phyloP scores from a whole-genome alignment of 83 land plant species.

The Larix sibirica region DNA sequence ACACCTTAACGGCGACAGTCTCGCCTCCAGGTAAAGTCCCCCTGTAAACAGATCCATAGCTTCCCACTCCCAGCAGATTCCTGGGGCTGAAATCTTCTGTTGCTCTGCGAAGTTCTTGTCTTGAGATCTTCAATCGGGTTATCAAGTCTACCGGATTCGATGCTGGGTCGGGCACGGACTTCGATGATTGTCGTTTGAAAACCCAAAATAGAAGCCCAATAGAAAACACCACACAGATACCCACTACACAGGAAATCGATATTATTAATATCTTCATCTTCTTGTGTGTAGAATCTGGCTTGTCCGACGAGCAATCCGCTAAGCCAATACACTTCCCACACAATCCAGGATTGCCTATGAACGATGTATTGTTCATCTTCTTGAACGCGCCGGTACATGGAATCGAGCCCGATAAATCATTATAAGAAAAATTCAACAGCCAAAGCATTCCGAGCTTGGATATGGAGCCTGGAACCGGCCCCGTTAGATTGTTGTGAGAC shows the following conservation, averaged over 20 bases:
- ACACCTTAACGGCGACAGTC: conserved; percentile 27
- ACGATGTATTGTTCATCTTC: neutral
- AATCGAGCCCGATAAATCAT: neutral
- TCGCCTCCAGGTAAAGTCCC: conserved; percentile 19
- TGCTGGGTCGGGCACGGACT: conserved; percentile 39
- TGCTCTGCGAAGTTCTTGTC: conserved; percentile 12
- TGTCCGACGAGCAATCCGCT: neutral
- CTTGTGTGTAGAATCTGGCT: conserved; percentile 14
- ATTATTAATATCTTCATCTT: conserved; percentile 42
- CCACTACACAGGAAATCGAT: conserved; percentile 27
- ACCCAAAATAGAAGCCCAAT: conserved; percentile 20
- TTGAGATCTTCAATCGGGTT: conserved; percentile 29
- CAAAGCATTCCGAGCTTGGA: conserved; percentile 6
- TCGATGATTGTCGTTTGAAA: neutral
- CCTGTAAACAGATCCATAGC: conserved; percentile 40
- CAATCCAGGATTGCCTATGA: neutral
- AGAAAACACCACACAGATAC: conserved; percentile 27
- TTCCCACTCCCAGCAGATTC: conserved; percentile 27
- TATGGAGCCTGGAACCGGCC: conserved; percentile 16
- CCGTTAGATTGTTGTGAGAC: conserved; percentile 23
- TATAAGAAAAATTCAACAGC: neutral
- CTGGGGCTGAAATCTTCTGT: neutral
- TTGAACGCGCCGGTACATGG: neutral
- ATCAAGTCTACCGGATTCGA: conserved; percentile 53
- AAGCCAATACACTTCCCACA: neutral